These are phyloP conservation scores for Microdochium bolleyi DNA, from an alignment of 2,329 filamentous ascomycete genomes.

Conservation along the genomic window DNA sequence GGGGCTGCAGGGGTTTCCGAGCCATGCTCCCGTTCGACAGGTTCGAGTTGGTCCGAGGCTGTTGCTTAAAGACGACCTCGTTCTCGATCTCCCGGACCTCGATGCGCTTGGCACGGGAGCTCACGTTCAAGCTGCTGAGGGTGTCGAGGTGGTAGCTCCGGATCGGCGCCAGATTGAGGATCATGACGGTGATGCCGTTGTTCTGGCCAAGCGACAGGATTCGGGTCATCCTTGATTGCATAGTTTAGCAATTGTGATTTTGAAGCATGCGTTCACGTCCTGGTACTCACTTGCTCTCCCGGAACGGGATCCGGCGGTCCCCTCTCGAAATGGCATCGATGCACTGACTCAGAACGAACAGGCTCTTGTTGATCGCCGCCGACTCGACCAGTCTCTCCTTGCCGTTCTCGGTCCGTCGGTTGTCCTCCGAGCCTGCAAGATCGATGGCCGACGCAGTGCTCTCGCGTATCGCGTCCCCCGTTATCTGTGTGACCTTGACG, in stretches of 20 bases:
- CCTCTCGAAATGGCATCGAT: constrained; percentile 83
- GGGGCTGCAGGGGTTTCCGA: constrained; percentile 71
- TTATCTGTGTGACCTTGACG: constrained; percentile 77
- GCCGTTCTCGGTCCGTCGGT: constrained; percentile 86
- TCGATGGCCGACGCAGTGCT: constrained; percentile 93
- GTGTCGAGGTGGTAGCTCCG: constrained; percentile 91
- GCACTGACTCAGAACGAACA: constrained; percentile 91
- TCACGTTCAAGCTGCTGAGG: constrained; percentile 87
- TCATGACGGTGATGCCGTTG: constrained; percentile 93
- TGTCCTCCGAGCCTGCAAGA: constrained; percentile 91
- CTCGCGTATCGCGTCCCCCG: constrained; percentile 57
- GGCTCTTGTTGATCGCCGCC: constrained; percentile 93
- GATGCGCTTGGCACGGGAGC: constrained; percentile 91
- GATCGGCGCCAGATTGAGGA: constrained; percentile 86
- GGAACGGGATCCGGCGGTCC: constrained; percentile 76
- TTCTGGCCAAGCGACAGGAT: constrained; percentile 91
- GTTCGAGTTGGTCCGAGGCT: constrained; percentile 44
- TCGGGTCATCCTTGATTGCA: constrained; percentile 62
- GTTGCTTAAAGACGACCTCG: constrained; percentile 78
- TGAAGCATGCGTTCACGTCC: neutral
- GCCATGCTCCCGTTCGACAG: constrained; percentile 28
- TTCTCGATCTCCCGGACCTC: constrained; percentile 95
- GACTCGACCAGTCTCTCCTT: constrained; percentile 92
- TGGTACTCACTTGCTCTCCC: constrained; percentile 63
- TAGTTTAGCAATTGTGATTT: neutral